Evolutionary conservation across 345 rosid genomes (phyloP), one percentile per base, ranked within the genome.

Genomic region (Aethionema arabicum): DNA sequence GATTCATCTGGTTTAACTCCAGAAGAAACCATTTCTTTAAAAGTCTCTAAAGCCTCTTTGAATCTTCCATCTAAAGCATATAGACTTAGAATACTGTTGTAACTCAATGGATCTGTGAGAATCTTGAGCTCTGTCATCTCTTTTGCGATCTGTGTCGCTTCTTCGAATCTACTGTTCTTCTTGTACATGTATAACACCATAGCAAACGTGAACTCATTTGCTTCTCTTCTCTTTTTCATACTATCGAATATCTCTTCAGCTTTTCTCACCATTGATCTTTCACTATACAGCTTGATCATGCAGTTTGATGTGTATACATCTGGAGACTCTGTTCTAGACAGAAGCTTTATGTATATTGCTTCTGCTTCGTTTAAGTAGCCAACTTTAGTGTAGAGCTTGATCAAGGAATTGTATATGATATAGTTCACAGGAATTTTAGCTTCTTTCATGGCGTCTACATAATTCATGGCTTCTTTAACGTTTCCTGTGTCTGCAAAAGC

Each of bases 171-270:
- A 46, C 85, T 80, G 30, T 85, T 83, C 70, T 80, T 72, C 77
- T 78, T 92, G 68, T 89, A 87, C 95, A 89, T 82, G 37, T 93
- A 76, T 60, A 87, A 44, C 90, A 90, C 87, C 97, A 85, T 93
- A 6, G 91, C 88, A 52, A 63, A 85, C 2, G 85, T 72, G 60
- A 90, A 92, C 72, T 93, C 95, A 64, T 89, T 92, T 16, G 95
- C 90, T 39, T 77, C 81, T 66, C 87, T 67, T 35, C 72, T 78
- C 63, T 52, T 75, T 76, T 85, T 90, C 85, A 93, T 59, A 63
- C 66, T 61, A 36, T 78, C 61, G 47, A 93, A 89, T 49, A 87
- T 66, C n/a, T 65, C 77, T 74, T 83, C 82, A 0, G 88, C 91
- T 75, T 81, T 81, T 66, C 70, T 74, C 60, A 84, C 85, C 95